Base-by-base conservation (phyloP, 2,329 filamentous ascomycete genomes). In the Phoma sp. region DNA sequence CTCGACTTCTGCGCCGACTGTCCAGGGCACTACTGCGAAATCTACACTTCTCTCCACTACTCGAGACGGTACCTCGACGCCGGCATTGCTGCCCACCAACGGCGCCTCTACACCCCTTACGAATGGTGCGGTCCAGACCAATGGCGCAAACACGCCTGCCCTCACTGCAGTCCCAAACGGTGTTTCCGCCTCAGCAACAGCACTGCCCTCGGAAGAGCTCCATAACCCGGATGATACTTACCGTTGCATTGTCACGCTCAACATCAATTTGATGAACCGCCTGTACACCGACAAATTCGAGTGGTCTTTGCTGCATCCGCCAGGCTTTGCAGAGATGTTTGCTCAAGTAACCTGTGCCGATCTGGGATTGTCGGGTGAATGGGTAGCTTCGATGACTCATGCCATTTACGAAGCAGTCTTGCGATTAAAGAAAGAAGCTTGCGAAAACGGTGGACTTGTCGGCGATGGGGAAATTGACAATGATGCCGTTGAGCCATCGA, bases 201-300 rank as follows among this genome's bases (percentile, higher is more conserved):
- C 86, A 1, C 80, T 67, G 33, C 82, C 85, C 1, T 87, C 88
- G 35, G 86, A 88, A 30, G 89, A 90, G 61, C 85, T 92, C 36
- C 85, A 89, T 67, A 96, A 96, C 70, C 92, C 91, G 4, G 93
- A 97, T 70, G 93, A 98, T 74, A 93, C 91, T 2, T 97, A 98
- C 75, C 87, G 95, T 43, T 98, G 95, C 72, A 89, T 98, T 66
- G 88, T 99, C 63, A 90, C 86, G 39, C 80, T 99, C 39, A 96
- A 90, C 71, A 90, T 99, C 68, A 97, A 96, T 69, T 83, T 98
- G 22, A 88, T 92, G 47, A 96, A 96, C 51, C 88, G 90, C 65
- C 83, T 98, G 10, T 98, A 97, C 75, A 96, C 91, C 3, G 95
- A 99, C 80, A 96, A 93, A 70, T 98, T 99, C 61, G 93, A 98